Evolutionary conservation across 257 asterid genomes (phyloP).

Genomic region (Primulina eburnea): DNA sequence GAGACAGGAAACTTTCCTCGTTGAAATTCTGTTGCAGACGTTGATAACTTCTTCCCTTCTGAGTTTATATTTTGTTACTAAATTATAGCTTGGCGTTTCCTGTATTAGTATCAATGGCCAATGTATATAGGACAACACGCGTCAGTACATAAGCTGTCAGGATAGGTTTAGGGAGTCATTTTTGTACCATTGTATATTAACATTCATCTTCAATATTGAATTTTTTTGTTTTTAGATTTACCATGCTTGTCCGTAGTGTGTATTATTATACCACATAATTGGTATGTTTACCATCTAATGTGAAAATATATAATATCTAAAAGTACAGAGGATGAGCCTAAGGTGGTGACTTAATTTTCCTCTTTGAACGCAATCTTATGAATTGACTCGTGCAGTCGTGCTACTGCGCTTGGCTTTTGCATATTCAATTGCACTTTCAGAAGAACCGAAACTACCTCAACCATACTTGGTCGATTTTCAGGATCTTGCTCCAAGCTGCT

Average conservation of each 20-base stretch:
- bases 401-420: constrained; percentile 21
- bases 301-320: neutral
- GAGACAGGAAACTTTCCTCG: neutral
- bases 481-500: constrained; percentile 50
- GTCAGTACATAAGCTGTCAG: constrained; percentile 33
- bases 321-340: constrained; percentile 11
- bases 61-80: neutral
- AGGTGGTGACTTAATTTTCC: neutral
- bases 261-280: neutral
- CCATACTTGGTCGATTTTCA: constrained; percentile 50
- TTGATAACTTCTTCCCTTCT: constrained; percentile 5
- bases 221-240: constrained; percentile 1
- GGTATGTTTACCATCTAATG: neutral
- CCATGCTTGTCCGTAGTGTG: neutral
- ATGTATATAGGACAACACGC: constrained; percentile 18
- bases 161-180: constrained; percentile 32
- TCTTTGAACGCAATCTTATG: neutral
- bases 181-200: constrained; percentile 32
- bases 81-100: constrained; percentile 21
- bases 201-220: constrained; percentile 18
- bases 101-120: constrained; percentile 28
- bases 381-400: too few species aligned
- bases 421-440: constrained; percentile 44
- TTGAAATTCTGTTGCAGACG: constrained; percentile 6
- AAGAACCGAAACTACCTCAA: constrained; percentile 42